A percentile compares a stretch with the other conserved stretches of the same genome.
Evolutionary conservation across 2,329 filamentous ascomycete species (phyloP).

Genomic region (Myriosclerotinia duriaeana): DNA sequence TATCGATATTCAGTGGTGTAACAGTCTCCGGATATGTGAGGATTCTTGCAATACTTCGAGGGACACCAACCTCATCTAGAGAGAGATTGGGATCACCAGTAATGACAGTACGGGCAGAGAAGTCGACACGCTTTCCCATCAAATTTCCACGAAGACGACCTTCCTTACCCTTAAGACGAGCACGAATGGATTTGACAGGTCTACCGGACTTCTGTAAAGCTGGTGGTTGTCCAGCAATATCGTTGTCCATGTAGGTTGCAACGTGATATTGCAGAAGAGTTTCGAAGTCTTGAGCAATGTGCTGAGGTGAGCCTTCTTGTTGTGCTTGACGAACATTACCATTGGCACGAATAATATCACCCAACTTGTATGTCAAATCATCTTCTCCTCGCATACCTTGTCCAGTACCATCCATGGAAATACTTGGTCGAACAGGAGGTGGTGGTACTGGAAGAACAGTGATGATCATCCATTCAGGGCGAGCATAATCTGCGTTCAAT

Average conservation of each 20-base stretch:
- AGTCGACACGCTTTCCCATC: conserved; percentile 99
- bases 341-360: conserved; percentile 97
- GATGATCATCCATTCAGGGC: conserved; percentile 97
- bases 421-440: conserved; percentile 92
- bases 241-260: conserved; percentile 99
- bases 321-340: conserved; percentile 90
- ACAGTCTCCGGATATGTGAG: conserved; percentile 97
- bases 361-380: conserved; percentile 98
- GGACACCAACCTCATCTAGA: conserved; percentile 95
- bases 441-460: conserved; percentile 94
- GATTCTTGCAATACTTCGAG: conserved; percentile 86
- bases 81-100: conserved; percentile 97
- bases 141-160: conserved; percentile 95
- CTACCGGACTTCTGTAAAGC: conserved; percentile 96
- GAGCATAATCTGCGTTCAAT: conserved; percentile 89
- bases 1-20: conserved; percentile 95
- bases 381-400: conserved; percentile 94
- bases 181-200: conserved; percentile 93
- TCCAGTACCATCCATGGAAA: conserved; percentile 92
- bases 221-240: conserved; percentile 92
- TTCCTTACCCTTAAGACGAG: conserved; percentile 98
- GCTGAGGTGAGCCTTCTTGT: conserved; percentile 84
- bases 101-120: conserved; percentile 98
- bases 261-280: conserved; percentile 94
- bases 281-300: conserved; percentile 89